These are phyloP conservation scores for Thelonectria rubi DNA, from an alignment of 2,329 filamentous ascomycete genomes.

Conservation along the genomic window DNA sequence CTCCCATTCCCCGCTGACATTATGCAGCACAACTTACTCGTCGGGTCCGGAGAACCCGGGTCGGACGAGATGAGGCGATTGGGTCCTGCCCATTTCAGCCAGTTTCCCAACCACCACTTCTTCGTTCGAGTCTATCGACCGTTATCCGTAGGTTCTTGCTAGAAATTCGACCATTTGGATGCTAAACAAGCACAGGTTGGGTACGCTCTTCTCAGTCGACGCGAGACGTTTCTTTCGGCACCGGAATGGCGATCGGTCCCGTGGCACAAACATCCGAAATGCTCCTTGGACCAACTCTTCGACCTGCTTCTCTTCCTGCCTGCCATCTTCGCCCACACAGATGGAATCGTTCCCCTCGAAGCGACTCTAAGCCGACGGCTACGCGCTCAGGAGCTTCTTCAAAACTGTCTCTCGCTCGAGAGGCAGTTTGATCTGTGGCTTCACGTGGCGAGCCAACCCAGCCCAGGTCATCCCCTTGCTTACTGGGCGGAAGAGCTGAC, in stretches of 20 bases:
- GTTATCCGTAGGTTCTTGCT: slow-evolving; percentile 56
- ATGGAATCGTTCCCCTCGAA: slow-evolving; percentile 52
- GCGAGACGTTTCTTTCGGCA: slow-evolving; percentile 59
- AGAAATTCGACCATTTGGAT: neutral
- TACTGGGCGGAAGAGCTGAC: slow-evolving; percentile 53
- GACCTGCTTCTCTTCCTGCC: slow-evolving; percentile 61
- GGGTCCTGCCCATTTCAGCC: slow-evolving; percentile 57
- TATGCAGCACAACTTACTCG: slow-evolving; percentile 56
- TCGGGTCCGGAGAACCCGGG: slow-evolving; percentile 50
- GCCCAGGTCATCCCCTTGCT: slow-evolving; percentile 43
- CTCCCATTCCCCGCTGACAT: slow-evolving; percentile 24
- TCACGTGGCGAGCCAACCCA: slow-evolving; percentile 41
- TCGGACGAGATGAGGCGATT: slow-evolving; percentile 48
- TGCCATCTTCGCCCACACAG: slow-evolving; percentile 55
- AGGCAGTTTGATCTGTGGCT: slow-evolving; percentile 60
- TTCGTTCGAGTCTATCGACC: slow-evolving; percentile 65
- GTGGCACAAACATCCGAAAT: slow-evolving; percentile 62
- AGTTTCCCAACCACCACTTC: slow-evolving; percentile 66
- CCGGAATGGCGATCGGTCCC: slow-evolving; percentile 62
- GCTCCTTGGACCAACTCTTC: slow-evolving; percentile 60
- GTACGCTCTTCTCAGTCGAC: slow-evolving; percentile 59
- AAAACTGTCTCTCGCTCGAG: slow-evolving; percentile 58
- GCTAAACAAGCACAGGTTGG: slow-evolving; percentile 50
- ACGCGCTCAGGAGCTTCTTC: slow-evolving; percentile 59
- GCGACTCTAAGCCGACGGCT: slow-evolving; percentile 54